phyloP scores from a whole-genome alignment of 768 basidiomycete genomes.

The Vishniacozyma victoriae region DNA sequence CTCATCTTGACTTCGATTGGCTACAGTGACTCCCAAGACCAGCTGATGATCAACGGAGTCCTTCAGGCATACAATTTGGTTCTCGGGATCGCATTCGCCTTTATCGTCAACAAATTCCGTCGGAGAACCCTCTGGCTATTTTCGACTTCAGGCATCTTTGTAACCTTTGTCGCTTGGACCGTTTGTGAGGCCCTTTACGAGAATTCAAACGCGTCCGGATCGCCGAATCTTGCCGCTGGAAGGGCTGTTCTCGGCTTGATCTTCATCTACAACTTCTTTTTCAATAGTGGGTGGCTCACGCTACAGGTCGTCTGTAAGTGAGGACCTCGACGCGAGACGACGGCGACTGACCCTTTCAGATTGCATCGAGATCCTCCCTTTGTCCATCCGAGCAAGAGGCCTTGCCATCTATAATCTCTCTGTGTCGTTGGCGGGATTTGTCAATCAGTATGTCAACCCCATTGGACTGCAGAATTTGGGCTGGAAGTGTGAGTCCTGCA shows the following conservation, averaged over 20 bases:
- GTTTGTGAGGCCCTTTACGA: background rate
- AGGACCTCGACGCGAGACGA: no score
- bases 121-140: slow-evolving; percentile 55
- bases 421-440: slow-evolving; percentile 55
- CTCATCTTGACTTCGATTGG: slow-evolving; percentile 22
- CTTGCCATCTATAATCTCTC: slow-evolving; percentile 60
- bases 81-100: slow-evolving; percentile 54
- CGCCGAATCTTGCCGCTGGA: background rate
- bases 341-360: no score
- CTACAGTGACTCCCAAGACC: slow-evolving; percentile 51
- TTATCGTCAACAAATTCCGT: slow-evolving; percentile 52
- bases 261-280: slow-evolving; percentile 14
- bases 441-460: slow-evolving; percentile 64
- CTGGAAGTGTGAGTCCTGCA: slow-evolving; percentile 59
- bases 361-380: slow-evolving; percentile 64
- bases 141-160: slow-evolving; percentile 4
- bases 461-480: slow-evolving; percentile 57
- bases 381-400: slow-evolving; percentile 59
- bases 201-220: no score
- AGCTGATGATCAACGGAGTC: slow-evolving; percentile 58
- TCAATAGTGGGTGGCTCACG: slow-evolving; percentile 9
- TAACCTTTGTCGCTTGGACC: slow-evolving; percentile 46
- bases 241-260: slow-evolving; percentile 9
- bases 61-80: slow-evolving; percentile 56
- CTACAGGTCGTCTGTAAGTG: slow-evolving; percentile 52